phyloP scores from a whole-genome alignment of 129 eudicot species.

The Centrapalus pauciflorus region DNA sequence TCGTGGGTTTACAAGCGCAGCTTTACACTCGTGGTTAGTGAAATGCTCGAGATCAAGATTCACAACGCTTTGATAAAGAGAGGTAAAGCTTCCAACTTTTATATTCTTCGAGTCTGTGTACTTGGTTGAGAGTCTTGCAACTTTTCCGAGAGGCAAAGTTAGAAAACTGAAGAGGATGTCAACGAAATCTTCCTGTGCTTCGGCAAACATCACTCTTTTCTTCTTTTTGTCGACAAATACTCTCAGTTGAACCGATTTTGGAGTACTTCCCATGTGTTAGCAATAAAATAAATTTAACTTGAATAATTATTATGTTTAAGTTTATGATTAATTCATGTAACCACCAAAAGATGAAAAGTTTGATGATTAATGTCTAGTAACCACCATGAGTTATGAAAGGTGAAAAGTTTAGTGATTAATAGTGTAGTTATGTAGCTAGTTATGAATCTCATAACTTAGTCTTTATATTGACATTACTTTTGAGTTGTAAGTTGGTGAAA shows the following conservation, averaged over 20 bases:
- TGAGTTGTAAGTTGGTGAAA: too few species aligned
- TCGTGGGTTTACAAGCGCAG: not conserved
- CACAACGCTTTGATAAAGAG: slow-evolving; percentile 8
- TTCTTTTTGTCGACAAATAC: slow-evolving; percentile 14
- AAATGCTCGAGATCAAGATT: slow-evolving; percentile 2
- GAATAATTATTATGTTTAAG: too few species aligned
- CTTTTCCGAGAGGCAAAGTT: slow-evolving; percentile 32
- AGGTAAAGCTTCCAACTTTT: slow-evolving; percentile 18
- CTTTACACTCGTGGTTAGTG: not conserved
- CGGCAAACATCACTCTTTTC: slow-evolving; percentile 26
- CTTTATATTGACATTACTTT: too few species aligned
- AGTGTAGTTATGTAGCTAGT: too few species aligned
- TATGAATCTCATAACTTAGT: too few species aligned
- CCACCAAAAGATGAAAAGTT: too few species aligned
- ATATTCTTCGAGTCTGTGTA: not conserved
- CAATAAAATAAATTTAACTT: too few species aligned
- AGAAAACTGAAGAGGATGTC: slow-evolving; percentile 29
- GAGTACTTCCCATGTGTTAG: not conserved
- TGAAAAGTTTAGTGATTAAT: too few species aligned
- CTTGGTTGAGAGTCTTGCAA: not conserved
- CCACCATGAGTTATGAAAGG: too few species aligned
- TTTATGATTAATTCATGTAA: too few species aligned
- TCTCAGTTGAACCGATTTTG: slow-evolving; percentile 1
- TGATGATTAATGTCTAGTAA: too few species aligned
- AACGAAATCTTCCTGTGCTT: slow-evolving; percentile 12